Conservation (phyloP, 495 filamentous ascomycete genomes). For the Penicillium ochrochloron region DNA sequence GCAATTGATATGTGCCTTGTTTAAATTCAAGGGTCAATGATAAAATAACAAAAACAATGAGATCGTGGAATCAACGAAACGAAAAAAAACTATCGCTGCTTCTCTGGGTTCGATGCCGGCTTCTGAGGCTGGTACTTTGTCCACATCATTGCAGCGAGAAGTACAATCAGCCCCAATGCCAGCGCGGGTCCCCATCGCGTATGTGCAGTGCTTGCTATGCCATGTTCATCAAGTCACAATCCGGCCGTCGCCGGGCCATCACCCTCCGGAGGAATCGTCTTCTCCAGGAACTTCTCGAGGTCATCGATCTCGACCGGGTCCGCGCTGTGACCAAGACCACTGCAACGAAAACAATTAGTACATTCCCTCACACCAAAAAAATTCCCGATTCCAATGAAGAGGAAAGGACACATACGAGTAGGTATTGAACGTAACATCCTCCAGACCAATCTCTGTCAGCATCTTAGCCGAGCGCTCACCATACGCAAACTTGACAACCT, state of each 20-base stretch:
- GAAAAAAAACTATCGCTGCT: conserved; percentile 14
- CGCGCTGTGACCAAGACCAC: conserved; percentile 75
- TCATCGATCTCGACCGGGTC: conserved; percentile 80
- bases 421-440: conserved; percentile 71
- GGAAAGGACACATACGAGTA: conserved; percentile 68
- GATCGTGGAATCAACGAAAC: background rate
- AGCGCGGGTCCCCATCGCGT: conserved; percentile 27
- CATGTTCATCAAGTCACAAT: conserved; percentile 46
- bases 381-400: background rate
- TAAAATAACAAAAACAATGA: background rate
- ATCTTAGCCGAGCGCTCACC: conserved; percentile 66
- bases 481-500: conserved; percentile 68
- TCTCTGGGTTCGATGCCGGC: background rate
- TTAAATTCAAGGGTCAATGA: background rate
- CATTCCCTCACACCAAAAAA: background rate
- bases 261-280: conserved; percentile 64
- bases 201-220: background rate
- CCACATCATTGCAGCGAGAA: conserved; percentile 55
- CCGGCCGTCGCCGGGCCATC: conserved; percentile 57
- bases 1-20: conserved; percentile 13
- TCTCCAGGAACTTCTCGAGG: conserved; percentile 74
- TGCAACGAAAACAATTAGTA: conserved; percentile 29
- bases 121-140: conserved; percentile 15
- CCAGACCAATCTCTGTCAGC: conserved; percentile 67
- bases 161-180: conserved; percentile 49